These are phyloP conservation scores for Saturnispora galanensis DNA, from an alignment of 805 yeast genomes.

Conservation along the genomic window DNA sequence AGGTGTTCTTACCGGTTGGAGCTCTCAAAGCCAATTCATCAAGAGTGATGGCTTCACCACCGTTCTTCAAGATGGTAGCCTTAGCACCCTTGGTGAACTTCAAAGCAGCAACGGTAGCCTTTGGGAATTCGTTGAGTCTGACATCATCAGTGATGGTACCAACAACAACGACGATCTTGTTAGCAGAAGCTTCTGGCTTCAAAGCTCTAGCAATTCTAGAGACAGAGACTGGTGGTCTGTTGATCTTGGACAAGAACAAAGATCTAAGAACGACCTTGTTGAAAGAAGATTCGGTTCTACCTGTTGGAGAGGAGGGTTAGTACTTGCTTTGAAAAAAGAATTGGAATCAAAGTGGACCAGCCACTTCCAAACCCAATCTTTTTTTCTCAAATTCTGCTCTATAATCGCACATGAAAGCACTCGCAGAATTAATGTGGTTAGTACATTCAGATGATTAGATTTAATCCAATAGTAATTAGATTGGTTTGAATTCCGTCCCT, in stretches of 20 bases:
- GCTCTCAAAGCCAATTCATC: slow-evolving; percentile 99
- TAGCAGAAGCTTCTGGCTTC: slow-evolving; percentile 71
- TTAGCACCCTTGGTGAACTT: slow-evolving; percentile 99
- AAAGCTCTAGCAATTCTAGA: slow-evolving; percentile 83
- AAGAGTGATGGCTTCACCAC: slow-evolving; percentile 99
- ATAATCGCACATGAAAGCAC: slow-evolving; percentile 30
- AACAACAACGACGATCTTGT: slow-evolving; percentile 93
- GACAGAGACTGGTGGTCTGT: slow-evolving; percentile 99
- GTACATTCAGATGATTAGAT: too few relatives aligned
- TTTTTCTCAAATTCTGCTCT: slow-evolving; percentile 37
- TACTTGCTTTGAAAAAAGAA: slow-evolving; percentile 11
- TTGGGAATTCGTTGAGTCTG: slow-evolving; percentile 92
- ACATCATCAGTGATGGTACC: slow-evolving; percentile 98
- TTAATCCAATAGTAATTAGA: too few relatives aligned
- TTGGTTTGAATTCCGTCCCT: not conserved
- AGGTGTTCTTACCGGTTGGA: slow-evolving; percentile 99
- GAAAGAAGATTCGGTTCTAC: slow-evolving; percentile 99
- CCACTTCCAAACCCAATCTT: not conserved
- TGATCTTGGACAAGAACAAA: slow-evolving; percentile 94
- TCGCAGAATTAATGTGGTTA: slow-evolving; percentile 20
- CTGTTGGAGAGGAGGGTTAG: slow-evolving; percentile 29
- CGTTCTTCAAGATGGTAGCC: slow-evolving; percentile 94
- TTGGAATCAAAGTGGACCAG: not conserved
- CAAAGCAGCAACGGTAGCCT: slow-evolving; percentile 97
- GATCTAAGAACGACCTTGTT: slow-evolving; percentile 93